Percentiles rank a stretch among this genome's conserved stretches.
These are phyloP conservation scores for Pseudogymnoascus destructans DNA, from an alignment of 2,329 filamentous ascomycete genomes.

Conservation along the genomic window DNA sequence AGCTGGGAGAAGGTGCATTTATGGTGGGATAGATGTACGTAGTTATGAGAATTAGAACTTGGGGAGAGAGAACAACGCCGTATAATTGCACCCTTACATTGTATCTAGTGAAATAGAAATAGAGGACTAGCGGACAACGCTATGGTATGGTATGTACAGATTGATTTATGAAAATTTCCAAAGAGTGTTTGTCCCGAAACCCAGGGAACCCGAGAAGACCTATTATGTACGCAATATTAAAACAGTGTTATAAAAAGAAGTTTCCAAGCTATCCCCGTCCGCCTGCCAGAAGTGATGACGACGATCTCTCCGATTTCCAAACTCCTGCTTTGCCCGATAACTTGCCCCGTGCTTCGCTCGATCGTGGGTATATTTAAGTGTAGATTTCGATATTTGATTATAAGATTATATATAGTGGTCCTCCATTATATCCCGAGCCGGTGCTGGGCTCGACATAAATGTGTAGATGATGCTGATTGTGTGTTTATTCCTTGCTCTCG, in stretches of 20 bases:
- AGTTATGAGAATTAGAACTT: not conserved
- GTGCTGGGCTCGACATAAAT: not conserved
- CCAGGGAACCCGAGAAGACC: not conserved
- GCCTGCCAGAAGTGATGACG: constrained; percentile 5
- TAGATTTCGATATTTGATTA: constrained; percentile 8
- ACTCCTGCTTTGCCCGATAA: constrained; percentile 1
- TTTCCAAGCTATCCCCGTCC: not conserved
- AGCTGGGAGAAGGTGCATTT: not conserved
- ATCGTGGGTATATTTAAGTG: constrained; percentile 7
- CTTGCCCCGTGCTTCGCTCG: not conserved
- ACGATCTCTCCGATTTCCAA: not conserved
- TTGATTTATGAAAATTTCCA: not conserved
- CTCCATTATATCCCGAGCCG: not conserved
- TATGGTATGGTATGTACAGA: not conserved
- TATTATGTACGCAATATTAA: constrained; percentile 5
- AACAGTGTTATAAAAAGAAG: not conserved
- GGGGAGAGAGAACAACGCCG: not conserved
- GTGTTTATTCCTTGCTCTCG: constrained; percentile 1
- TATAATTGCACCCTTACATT: not conserved
- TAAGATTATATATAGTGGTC: constrained; percentile 3
- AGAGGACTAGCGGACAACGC: not conserved
- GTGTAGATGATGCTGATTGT: not conserved
- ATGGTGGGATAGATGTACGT: not conserved
- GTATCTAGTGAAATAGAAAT: not conserved
- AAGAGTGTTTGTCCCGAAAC: not conserved